Base-by-base conservation (phyloP, 352 stramenopile genomes). In the Globisporangium cederbergense region DNA sequence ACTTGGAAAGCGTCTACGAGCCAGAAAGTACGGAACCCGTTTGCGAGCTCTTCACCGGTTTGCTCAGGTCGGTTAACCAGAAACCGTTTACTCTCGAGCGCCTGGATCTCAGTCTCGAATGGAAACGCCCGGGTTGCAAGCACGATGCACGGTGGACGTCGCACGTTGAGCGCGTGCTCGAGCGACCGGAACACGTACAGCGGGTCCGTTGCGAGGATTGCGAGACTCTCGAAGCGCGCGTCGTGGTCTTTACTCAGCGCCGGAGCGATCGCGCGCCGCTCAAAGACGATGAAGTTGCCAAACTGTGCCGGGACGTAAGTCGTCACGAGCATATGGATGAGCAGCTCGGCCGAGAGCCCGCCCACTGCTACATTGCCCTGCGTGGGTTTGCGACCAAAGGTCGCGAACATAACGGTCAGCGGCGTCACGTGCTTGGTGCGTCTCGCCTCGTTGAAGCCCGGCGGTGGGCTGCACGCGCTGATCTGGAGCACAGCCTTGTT, bases 301-400 rank as follows among this genome's bases (percentile, higher is more conserved):
- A 97, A 98, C 66, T 98, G 94, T 0, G 92, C 89, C 0, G 91
- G 89, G 18, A 98, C 77, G 65, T 93, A 95, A 32, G 92, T 98
- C 7, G 86, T 97, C 11, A 98, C 90, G 34, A 97, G 82, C 83
- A 97, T 86, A 66, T 92, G 93, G 42, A 98, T 93, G 11, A 96
- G 72, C 30, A 98, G 66, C 66, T 97, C 80, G 2, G 86, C 83
- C 1, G 77, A 79, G 32, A 98, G 73, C 0, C 94, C 91, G 22
- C 91, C 92, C 2, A 97, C 71, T 0, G 86, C 92, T 52, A 96
- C 32, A 66, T 96, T 97, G 7, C 85, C 85, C 9, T 70, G 76
- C 0, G 85, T 90, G 10, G 86, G 67, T 58, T 97, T 97, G 2
- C 88, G 77, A 2, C 75, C 74, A 66, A 98, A 97, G 5, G 88